phyloP scores from a whole-genome alignment of 176 grass and related monocot species.

The Elaeis guineensis region DNA sequence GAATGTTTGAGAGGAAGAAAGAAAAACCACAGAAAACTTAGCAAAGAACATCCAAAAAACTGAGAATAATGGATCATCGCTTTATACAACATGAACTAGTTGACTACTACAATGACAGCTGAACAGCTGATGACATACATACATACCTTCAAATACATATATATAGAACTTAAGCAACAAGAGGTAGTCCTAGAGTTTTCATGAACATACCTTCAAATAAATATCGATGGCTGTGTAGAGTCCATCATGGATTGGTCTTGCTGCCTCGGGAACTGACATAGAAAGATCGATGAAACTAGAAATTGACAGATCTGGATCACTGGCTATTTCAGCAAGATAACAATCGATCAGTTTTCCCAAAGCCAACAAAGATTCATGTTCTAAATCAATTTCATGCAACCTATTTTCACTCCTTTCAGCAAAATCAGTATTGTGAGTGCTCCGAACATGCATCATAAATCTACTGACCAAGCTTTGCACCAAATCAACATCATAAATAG shows the following conservation, averaged over 20 bases:
- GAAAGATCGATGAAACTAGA: constrained; percentile 68
- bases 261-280: constrained; percentile 56
- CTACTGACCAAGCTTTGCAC: constrained; percentile 71
- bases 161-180: no score
- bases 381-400: constrained; percentile 62
- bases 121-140: no score
- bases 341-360: constrained; percentile 78
- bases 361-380: constrained; percentile 55
- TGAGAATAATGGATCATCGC: no score
- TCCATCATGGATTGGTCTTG: constrained; percentile 64
- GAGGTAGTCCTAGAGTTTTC: not conserved
- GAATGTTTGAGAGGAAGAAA: no score
- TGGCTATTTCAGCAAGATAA: constrained; percentile 73
- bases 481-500: constrained; percentile 51
- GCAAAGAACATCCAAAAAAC: no score
- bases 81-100: no score
- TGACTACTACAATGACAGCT: no score
- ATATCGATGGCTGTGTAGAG: constrained; percentile 84
- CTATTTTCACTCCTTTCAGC: constrained; percentile 55
- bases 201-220: constrained; percentile 76
- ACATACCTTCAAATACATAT: no score
- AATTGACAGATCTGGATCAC: constrained; percentile 64
- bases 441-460: constrained; percentile 50
- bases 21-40: no score
- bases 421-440: constrained; percentile 33